Evolutionary conservation across 139 green algal genomes (phyloP).

Genomic region (Chlorella sp.): DNA sequence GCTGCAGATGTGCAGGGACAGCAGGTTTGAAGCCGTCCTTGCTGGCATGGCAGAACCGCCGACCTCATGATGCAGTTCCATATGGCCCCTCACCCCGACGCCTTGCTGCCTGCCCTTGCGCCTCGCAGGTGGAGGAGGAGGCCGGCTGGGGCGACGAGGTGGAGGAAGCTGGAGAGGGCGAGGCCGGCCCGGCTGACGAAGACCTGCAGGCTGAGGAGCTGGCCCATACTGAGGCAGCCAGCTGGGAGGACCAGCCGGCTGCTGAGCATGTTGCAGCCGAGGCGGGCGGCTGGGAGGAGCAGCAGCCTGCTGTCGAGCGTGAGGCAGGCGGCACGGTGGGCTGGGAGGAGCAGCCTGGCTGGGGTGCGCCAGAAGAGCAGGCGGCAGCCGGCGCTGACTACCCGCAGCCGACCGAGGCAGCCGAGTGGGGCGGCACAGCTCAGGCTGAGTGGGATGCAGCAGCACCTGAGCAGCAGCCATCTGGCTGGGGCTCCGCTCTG

Average conservation of each 20-base stretch:
- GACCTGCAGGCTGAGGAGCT: background rate
- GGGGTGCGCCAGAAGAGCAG: background rate
- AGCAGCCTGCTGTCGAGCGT: background rate
- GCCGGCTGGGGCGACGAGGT: constrained; percentile 25
- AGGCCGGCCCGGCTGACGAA: background rate
- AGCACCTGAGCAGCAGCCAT: no score
- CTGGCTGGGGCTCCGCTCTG: background rate
- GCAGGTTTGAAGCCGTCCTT: no score
- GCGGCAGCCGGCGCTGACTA: no score
- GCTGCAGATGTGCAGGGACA: no score
- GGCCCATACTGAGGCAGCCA: background rate
- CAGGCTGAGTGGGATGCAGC: no score
- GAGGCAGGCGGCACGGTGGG: background rate
- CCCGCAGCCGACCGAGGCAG: no score
- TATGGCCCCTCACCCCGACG: no score
- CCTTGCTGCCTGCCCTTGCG: no score
- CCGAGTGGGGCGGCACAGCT: no score
- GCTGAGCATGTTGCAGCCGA: background rate
- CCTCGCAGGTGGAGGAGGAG: constrained; percentile 41
- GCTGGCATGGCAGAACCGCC: no score
- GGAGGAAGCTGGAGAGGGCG: background rate
- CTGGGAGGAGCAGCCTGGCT: background rate
- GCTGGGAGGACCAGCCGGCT: background rate
- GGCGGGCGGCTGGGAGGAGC: background rate
- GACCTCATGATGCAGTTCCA: no score